phyloP scores from a whole-genome alignment of 257 asterid species.

The Solanum chiquidenum region DNA sequence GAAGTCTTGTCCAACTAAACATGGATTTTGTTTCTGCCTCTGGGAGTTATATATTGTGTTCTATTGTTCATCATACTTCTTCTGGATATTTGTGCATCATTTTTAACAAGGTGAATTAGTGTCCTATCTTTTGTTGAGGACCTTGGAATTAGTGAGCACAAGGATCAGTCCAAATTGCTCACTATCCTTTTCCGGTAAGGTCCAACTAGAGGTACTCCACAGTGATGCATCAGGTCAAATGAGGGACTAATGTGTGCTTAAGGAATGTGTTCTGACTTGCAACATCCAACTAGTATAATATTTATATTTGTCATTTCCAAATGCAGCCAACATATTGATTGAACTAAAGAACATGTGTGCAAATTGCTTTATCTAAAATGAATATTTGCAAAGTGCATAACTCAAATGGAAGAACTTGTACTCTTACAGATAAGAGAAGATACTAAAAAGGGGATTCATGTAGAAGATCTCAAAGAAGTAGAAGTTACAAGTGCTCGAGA shows the following conservation, averaged over 20 bases:
- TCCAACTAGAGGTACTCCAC: neutral
- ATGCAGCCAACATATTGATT: neutral
- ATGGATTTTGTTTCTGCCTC: neutral
- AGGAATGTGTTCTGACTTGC: neutral
- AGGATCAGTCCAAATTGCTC: neutral
- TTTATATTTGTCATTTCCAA: neutral
- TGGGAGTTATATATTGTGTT: neutral
- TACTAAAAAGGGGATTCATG: constrained; percentile 83
- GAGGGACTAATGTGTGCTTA: neutral
- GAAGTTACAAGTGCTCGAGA: constrained; percentile 94
- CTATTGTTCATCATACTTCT: neutral
- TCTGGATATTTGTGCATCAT: neutral
- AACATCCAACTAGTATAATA: neutral
- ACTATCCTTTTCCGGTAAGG: neutral
- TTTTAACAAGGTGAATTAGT: neutral
- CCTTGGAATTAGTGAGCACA: neutral
- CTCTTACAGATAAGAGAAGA: constrained; percentile 80
- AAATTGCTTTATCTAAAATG: neutral
- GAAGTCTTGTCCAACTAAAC: neutral
- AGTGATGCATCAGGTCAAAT: neutral
- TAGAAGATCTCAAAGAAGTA: constrained; percentile 80
- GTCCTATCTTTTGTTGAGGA: neutral
- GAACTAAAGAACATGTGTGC: neutral
- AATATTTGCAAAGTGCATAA: neutral
- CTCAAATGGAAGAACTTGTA: neutral